Percentiles rank a stretch among this genome's conserved stretches.
phyloP scores from a whole-genome alignment of 1,139 yeast genomes.

The Nakaseomyces kungkrabaensis region DNA sequence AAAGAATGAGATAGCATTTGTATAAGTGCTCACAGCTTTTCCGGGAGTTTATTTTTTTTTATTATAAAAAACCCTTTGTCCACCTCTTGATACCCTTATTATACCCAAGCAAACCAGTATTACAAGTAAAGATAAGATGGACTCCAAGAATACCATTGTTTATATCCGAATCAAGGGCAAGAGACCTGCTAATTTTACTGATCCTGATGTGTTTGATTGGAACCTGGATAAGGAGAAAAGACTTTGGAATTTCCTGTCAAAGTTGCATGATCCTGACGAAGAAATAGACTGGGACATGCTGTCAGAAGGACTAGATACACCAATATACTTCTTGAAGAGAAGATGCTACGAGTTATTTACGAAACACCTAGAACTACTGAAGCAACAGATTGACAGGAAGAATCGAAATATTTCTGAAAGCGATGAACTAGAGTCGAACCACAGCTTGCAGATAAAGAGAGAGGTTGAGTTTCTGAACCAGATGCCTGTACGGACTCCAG shows the following conservation, averaged over 20 bases:
- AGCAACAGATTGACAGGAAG: slow-evolving; percentile 17
- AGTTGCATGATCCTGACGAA: slow-evolving; percentile 25
- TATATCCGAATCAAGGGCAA: slow-evolving; percentile 29
- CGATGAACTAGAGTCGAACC: neutral
- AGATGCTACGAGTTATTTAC: slow-evolving; percentile 25
- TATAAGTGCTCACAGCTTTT: too few relatives aligned
- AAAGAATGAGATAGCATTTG: too few relatives aligned
- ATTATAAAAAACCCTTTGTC: too few relatives aligned
- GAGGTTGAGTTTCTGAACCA: slow-evolving; percentile 1
- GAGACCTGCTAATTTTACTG: slow-evolving; percentile 34
- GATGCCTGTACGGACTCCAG: neutral
- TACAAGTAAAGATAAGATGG: slow-evolving; percentile 11
- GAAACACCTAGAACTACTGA: slow-evolving; percentile 20
- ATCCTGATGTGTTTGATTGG: slow-evolving; percentile 37
- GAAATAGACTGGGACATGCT: slow-evolving; percentile 34
- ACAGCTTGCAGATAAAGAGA: neutral
- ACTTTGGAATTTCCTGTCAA: slow-evolving; percentile 35
- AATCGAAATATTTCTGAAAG: slow-evolving; percentile 6
- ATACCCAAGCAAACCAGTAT: too few relatives aligned
- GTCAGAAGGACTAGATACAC: slow-evolving; percentile 20
- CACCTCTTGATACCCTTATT: too few relatives aligned
- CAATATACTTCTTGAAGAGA: slow-evolving; percentile 21
- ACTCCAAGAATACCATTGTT: slow-evolving; percentile 22
- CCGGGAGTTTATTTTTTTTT: too few relatives aligned
- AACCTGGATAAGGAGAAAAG: slow-evolving; percentile 32